phyloP scores from a whole-genome alignment of 2,329 filamentous ascomycete genomes.

The Paecilomyces dactylethromorphus region DNA sequence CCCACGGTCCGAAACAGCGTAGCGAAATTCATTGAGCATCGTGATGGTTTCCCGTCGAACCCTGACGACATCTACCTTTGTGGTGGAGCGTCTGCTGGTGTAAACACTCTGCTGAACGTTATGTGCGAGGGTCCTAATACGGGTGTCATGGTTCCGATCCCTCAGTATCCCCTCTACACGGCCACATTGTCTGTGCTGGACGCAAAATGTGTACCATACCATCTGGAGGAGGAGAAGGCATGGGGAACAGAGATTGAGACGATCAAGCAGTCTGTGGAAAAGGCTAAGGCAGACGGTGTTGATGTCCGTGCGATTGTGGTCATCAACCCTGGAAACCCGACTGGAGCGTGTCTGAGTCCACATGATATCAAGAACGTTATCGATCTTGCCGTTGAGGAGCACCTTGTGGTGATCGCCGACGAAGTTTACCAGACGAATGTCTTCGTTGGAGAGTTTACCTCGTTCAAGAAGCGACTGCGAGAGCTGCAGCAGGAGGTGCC shows the following conservation, averaged over 20 bases:
- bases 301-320: conserved; percentile 91
- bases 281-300: conserved; percentile 68
- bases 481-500: conserved; percentile 67
- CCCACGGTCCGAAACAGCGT: conserved; percentile 82
- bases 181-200: conserved; percentile 82
- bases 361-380: conserved; percentile 79
- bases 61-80: conserved; percentile 82
- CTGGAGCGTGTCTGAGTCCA: conserved; percentile 74
- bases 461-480: conserved; percentile 85
- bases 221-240: conserved; percentile 74
- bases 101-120: conserved; percentile 86
- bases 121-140: conserved; percentile 72
- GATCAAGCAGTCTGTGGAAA: conserved; percentile 66
- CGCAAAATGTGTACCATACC: conserved; percentile 84
- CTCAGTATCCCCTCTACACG: conserved; percentile 96
- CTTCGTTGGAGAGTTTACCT: conserved; percentile 88
- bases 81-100: conserved; percentile 84
- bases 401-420: conserved; percentile 85
- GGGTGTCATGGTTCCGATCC: conserved; percentile 88
- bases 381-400: conserved; percentile 76
- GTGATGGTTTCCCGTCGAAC: conserved; percentile 82
- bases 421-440: conserved; percentile 99
- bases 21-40: conserved; percentile 84
- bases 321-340: conserved; percentile 98
- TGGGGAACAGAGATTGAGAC: conserved; percentile 85